Conservation (phyloP, 768 basidiomycete genomes). For the Phylloporus sp. region DNA sequence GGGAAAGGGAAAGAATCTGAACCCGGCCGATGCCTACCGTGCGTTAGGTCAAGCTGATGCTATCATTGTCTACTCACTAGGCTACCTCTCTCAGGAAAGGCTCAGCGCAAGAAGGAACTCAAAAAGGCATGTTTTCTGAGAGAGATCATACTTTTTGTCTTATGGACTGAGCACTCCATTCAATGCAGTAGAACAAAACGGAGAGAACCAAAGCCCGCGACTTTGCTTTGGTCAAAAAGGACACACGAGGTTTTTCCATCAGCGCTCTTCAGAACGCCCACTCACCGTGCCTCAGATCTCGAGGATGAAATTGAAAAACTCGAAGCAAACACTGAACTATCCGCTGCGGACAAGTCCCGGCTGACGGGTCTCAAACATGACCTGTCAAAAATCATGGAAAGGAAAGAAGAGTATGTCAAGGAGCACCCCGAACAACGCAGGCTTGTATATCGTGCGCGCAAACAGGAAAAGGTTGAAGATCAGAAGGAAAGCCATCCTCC, state of each 20-base stretch:
- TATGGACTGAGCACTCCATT: too few relatives aligned
- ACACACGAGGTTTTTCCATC: constrained; percentile 62
- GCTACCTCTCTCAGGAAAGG: constrained; percentile 60
- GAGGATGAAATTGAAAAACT: constrained; percentile 76
- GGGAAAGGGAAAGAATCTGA: constrained; percentile 82
- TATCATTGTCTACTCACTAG: not conserved
- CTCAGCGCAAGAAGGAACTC: constrained; percentile 88
- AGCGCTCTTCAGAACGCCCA: not conserved
- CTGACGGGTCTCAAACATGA: constrained; percentile 73
- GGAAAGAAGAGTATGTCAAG: constrained; percentile 88
- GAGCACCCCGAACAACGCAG: constrained; percentile 92
- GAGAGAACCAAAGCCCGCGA: constrained; percentile 78
- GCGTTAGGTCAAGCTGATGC: constrained; percentile 30
- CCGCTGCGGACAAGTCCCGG: constrained; percentile 57
- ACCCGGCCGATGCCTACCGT: constrained; percentile 95
- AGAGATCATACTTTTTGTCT: constrained; percentile 13
- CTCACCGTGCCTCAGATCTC: constrained; percentile 49
- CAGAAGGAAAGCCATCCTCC: constrained; percentile 38
- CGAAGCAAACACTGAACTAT: constrained; percentile 43
- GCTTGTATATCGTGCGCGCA: constrained; percentile 68
- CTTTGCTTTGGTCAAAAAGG: constrained; percentile 90
- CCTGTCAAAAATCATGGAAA: constrained; percentile 72
- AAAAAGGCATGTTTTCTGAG: constrained; percentile 60
- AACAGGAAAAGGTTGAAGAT: constrained; percentile 38
- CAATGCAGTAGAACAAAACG: constrained; percentile 83